Conservation (phyloP, 495 filamentous ascomycete species). For the Achaetomiella virescens region DNA sequence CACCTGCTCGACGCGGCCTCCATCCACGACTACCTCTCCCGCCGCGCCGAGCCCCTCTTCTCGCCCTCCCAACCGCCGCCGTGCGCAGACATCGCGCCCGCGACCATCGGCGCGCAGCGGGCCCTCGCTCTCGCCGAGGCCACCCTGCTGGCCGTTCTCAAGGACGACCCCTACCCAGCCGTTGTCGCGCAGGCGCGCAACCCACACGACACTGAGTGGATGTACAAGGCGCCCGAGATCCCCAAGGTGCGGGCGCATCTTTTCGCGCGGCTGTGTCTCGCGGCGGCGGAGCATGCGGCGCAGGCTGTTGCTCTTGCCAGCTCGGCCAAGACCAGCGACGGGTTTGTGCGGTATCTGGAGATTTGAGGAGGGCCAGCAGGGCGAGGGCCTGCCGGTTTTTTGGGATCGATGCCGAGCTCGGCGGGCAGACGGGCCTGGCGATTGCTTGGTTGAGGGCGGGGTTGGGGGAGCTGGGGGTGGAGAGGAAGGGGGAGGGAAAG, state of each 20-base stretch:
- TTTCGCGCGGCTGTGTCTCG: slow-evolving; percentile 82
- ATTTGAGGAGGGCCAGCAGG: slow-evolving; percentile 63
- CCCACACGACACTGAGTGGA: slow-evolving; percentile 80
- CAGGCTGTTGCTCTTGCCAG: slow-evolving; percentile 49
- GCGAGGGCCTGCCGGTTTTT: slow-evolving; percentile 87
- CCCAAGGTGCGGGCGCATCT: slow-evolving; percentile 82
- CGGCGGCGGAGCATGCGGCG: slow-evolving; percentile 59
- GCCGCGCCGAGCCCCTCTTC: slow-evolving; percentile 33
- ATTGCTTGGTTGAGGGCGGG: slow-evolving; percentile 79
- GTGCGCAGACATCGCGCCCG: slow-evolving; percentile 56
- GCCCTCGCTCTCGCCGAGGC: slow-evolving; percentile 78
- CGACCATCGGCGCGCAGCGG: slow-evolving; percentile 63
- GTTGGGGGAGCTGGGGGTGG: slow-evolving; percentile 61
- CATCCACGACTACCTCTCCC: slow-evolving; percentile 64
- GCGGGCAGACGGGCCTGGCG: slow-evolving; percentile 69
- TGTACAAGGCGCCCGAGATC: slow-evolving; percentile 79
- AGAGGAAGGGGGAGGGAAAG: slow-evolving; percentile 23
- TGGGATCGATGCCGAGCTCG: slow-evolving; percentile 78
- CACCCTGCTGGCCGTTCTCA: slow-evolving; percentile 80
- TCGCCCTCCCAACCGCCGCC: slow-evolving; percentile 27
- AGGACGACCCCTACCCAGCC: slow-evolving; percentile 87
- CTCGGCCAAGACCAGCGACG: slow-evolving; percentile 50
- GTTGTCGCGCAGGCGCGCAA: slow-evolving; percentile 70
- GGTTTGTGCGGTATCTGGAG: slow-evolving; percentile 64
- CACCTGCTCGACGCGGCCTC: slow-evolving; percentile 70